These are phyloP conservation scores for Calvatia gigantea DNA, from an alignment of 768 basidiomycete genomes.

Conservation along the genomic window DNA sequence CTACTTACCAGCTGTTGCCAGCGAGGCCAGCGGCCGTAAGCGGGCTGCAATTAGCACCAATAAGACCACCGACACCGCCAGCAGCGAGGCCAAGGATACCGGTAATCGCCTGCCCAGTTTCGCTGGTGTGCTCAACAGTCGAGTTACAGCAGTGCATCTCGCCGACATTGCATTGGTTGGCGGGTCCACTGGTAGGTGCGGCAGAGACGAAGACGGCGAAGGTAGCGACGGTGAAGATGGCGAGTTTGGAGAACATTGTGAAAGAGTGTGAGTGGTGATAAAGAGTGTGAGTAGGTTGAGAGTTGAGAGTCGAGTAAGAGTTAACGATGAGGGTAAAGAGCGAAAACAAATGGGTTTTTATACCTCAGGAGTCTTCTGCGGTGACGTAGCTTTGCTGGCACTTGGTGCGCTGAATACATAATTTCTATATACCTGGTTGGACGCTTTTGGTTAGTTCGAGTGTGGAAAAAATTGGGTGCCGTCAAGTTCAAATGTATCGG, in stretches of 20 bases:
- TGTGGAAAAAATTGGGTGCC: too few relatives aligned
- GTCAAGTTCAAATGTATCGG: too few relatives aligned
- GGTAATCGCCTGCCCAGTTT: too few relatives aligned
- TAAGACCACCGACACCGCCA: neutral
- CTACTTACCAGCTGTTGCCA: conserved; percentile 6
- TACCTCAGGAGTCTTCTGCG: neutral
- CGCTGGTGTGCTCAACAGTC: too few relatives aligned
- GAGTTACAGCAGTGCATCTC: neutral
- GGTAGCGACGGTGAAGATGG: conserved; percentile 5
- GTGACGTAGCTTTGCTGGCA: neutral
- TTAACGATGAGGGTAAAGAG: neutral
- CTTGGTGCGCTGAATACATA: neutral
- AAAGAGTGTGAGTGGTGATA: conserved; percentile 4
- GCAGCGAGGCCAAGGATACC: neutral
- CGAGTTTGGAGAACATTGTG: conserved; percentile 2
- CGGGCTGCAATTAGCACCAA: conserved; percentile 7
- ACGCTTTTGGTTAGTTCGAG: neutral
- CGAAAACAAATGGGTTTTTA: neutral
- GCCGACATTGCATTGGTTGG: neutral
- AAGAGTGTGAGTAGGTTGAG: neutral
- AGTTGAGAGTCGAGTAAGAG: neutral
- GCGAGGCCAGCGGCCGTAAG: neutral
- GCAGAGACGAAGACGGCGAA: conserved; percentile 6
- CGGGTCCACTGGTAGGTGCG: neutral
- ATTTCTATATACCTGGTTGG: too few relatives aligned